Percentiles rank a stretch among this genome's conserved stretches.
Evolutionary conservation across 768 basidiomycete genomes (phyloP).

Genomic region (Tulasnella sp.): DNA sequence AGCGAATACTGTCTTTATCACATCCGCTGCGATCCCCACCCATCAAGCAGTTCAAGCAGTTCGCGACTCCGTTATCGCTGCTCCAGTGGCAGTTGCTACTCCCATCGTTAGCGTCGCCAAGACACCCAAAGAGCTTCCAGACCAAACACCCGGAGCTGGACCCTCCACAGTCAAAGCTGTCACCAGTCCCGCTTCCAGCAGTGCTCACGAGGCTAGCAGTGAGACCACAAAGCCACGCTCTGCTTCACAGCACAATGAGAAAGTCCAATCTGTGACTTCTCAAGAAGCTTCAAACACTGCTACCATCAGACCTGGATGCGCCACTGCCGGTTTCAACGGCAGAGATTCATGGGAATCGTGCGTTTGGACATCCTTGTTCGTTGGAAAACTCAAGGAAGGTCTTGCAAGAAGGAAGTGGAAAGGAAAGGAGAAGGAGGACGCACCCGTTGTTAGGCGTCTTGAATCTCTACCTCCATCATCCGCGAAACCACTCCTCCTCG

Average conservation of each 20-base stretch:
- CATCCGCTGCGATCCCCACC: background rate
- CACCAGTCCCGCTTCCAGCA: background rate
- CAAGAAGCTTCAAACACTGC: too few relatives aligned
- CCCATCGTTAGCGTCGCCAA: background rate
- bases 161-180: constrained; percentile 2
- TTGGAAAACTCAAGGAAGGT: background rate
- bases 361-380: too few relatives aligned
- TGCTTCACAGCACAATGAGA: background rate
- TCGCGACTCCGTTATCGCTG: background rate
- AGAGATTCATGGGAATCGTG: too few relatives aligned
- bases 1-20: background rate
- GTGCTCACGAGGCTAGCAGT: background rate
- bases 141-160: constrained; percentile 12
- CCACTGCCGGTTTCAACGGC: too few relatives aligned
- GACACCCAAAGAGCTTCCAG: background rate
- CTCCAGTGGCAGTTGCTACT: background rate
- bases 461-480: background rate
- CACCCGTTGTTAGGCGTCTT: background rate
- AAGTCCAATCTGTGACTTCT: background rate
- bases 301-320: constrained; percentile 1
- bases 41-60: background rate
- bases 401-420: constrained; percentile 4
- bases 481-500: constrained; percentile 2
- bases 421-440: constrained; percentile 13
- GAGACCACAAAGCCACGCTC: background rate